Base-by-base conservation (phyloP, 768 basidiomycete species). In the Paxillus rubicundulus region DNA sequence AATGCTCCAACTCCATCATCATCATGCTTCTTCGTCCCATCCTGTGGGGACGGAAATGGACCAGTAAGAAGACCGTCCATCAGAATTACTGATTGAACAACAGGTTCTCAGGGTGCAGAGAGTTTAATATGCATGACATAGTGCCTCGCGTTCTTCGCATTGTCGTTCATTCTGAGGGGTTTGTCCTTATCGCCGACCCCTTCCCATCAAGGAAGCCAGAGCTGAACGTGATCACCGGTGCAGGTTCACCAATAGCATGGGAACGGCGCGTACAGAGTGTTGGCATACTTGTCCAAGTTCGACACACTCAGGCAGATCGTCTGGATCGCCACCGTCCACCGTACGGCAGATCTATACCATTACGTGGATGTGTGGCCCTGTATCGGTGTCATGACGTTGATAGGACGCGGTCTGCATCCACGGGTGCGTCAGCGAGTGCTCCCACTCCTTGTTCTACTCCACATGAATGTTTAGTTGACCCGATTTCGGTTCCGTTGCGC, bases 71-170 rank as follows among this genome's bases (percentile, higher is more conserved):
- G 32, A 34, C n/a, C n/a, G 30, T 24, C 44, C 52, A 52, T 50
- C 45, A 28, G 24, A 20, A 52, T 27, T 44, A 9, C 27, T n/a
- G 42, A 13, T 41, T 41, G 40, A 14, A 16, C 9, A 17, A 27
- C 8, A 12, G 10, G 24, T 14, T 46, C 27, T 49, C 42, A 64
- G 52, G 51, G 54, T 57, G 20, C 54, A 60, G 64, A 58, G 64
- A 58, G 57, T 55, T 50, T 20, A 44, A 52, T 44, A 58, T 46
- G 37, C 27, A 54, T 39, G 47, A 40, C 43, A 45, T 53, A 42
- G 34, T 18, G 60, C 53, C 50, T 60, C 52, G 48, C 43, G 63
- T 56, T 39, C 64, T 47, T 61, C 64, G 54, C 63, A 45, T 66
- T 65, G 59, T 61, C 38, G 56, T 56, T 48, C 53, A 47, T 45